Conservation (phyloP, 805 yeast species). For the Yamadazyma phyllophila region DNA sequence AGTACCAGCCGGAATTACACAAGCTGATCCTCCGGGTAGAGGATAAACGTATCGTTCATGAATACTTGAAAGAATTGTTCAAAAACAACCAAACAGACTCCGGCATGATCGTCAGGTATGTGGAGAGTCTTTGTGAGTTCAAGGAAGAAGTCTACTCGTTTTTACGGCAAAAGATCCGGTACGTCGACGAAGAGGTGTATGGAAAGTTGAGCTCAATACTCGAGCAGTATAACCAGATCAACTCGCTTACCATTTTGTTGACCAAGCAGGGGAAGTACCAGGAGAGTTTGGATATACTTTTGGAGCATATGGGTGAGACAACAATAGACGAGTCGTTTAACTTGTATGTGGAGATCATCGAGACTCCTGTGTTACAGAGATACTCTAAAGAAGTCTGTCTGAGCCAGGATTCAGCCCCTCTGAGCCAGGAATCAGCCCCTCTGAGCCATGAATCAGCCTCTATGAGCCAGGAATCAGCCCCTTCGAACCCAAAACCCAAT, state of each 20-base stretch:
- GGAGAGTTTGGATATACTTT: slow-evolving; percentile 29
- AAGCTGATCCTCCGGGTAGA: slow-evolving; percentile 28
- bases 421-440: too few species aligned
- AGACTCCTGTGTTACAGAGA: slow-evolving; percentile 15
- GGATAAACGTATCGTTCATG: slow-evolving; percentile 22
- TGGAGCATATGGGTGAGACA: slow-evolving; percentile 11
- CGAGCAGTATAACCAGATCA: slow-evolving; percentile 21
- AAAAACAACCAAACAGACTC: slow-evolving; percentile 17
- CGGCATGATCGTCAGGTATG: slow-evolving; percentile 6
- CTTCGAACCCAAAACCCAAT: too few species aligned
- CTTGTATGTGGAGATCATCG: slow-evolving; percentile 29
- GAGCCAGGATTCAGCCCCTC: too few species aligned
- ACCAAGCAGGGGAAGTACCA: slow-evolving; percentile 19
- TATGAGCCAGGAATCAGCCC: too few species aligned
- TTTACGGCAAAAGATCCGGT: slow-evolving; percentile 8
- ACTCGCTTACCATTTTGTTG: slow-evolving; percentile 31
- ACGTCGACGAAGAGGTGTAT: slow-evolving; percentile 7
- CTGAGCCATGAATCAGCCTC: too few species aligned
- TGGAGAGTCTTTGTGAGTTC: slow-evolving; percentile 1
- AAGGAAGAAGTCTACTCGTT: slow-evolving; percentile 12
- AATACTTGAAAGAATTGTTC: slow-evolving; percentile 30
- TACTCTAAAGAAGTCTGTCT: background rate
- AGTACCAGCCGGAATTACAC: slow-evolving; percentile 40
- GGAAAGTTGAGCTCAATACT: slow-evolving; percentile 17
- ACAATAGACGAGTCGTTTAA: slow-evolving; percentile 28